phyloP scores from a whole-genome alignment of 2,329 filamentous ascomycete species.

The Colletotrichum costaricense region DNA sequence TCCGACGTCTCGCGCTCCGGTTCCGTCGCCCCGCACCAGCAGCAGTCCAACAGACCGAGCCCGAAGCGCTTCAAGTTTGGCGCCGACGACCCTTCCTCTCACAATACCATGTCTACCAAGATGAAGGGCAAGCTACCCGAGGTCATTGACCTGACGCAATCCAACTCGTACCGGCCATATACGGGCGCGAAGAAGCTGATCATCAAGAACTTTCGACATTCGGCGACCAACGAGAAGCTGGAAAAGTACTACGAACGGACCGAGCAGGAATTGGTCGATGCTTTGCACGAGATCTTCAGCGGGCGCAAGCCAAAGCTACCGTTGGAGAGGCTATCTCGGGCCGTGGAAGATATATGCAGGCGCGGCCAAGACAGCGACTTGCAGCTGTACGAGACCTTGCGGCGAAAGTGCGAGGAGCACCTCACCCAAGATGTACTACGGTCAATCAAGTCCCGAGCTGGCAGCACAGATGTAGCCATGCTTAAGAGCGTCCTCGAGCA shows the following conservation, averaged over 20 bases:
- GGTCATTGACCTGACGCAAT: constrained; percentile 47
- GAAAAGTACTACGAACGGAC: constrained; percentile 83
- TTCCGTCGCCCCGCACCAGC: constrained; percentile 37
- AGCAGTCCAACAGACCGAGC: constrained; percentile 28
- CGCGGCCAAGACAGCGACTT: constrained; percentile 78
- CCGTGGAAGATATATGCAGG: constrained; percentile 91
- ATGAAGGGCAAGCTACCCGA: constrained; percentile 54
- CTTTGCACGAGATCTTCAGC: constrained; percentile 79
- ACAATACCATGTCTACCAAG: constrained; percentile 41
- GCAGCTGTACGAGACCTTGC: constrained; percentile 68
- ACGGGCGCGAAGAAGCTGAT: constrained; percentile 85
- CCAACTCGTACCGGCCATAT: constrained; percentile 74
- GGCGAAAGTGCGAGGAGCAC: constrained; percentile 74
- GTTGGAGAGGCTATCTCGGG: constrained; percentile 89
- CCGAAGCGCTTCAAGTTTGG: constrained; percentile 36
- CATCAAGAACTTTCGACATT: constrained; percentile 88
- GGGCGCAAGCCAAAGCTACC: constrained; percentile 73
- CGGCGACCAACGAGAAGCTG: constrained; percentile 69
- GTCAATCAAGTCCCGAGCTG: constrained; percentile 61
- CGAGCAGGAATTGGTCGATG: constrained; percentile 78
- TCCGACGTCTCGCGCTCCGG: constrained; percentile 45
- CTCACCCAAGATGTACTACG: constrained; percentile 71
- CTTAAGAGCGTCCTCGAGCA: constrained; percentile 65
- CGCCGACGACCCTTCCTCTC: constrained; percentile 12
- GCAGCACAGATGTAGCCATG: constrained; percentile 69